phyloP scores from a whole-genome alignment of 805 yeast species.

The Jamesozyma jinghongensis region DNA sequence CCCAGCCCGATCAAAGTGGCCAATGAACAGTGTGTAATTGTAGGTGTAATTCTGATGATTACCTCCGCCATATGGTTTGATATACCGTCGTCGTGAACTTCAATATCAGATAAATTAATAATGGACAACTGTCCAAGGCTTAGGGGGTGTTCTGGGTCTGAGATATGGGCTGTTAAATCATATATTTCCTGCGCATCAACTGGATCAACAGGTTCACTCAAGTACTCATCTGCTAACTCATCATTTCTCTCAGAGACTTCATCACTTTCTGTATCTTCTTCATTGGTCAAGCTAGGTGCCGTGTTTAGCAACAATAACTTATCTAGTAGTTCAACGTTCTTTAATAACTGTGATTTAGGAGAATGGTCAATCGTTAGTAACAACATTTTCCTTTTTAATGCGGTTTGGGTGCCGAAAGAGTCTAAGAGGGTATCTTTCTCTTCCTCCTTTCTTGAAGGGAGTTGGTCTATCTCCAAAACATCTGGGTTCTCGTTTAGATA shows the following conservation, averaged over 20 bases:
- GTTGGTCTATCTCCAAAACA: constrained; percentile 60
- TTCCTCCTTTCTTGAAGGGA: constrained; percentile 56
- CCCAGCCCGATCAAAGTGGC: constrained; percentile 96
- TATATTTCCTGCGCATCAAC: constrained; percentile 86
- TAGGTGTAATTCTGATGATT: constrained; percentile 81
- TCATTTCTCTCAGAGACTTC: constrained; percentile 6
- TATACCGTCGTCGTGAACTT: constrained; percentile 51
- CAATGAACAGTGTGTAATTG: constrained; percentile 93
- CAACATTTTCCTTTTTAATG: constrained; percentile 18
- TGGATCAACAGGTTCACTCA: constrained; percentile 38
- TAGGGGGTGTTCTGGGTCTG: constrained; percentile 97
- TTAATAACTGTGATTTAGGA: constrained; percentile 17
- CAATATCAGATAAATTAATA: constrained; percentile 75
- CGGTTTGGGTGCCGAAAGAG: constrained; percentile 8
- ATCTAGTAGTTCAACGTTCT: constrained; percentile 24
- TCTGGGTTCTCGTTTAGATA: constrained; percentile 89
- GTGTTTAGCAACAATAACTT: constrained; percentile 17
- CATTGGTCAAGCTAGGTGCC: constrained; percentile 20
- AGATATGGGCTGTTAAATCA: constrained; percentile 74
- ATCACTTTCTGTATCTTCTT: constrained; percentile 9
- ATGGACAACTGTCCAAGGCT: constrained; percentile 92
- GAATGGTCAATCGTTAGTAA: constrained; percentile 23
- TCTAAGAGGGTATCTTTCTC: constrained; percentile 15
- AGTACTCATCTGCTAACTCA: constrained; percentile 17
- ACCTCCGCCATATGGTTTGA: constrained; percentile 59